Evolutionary conservation across 441 rosid species (phyloP), one percentile per base, ranked within the genome.

Genomic region (Eruca vesicaria): DNA sequence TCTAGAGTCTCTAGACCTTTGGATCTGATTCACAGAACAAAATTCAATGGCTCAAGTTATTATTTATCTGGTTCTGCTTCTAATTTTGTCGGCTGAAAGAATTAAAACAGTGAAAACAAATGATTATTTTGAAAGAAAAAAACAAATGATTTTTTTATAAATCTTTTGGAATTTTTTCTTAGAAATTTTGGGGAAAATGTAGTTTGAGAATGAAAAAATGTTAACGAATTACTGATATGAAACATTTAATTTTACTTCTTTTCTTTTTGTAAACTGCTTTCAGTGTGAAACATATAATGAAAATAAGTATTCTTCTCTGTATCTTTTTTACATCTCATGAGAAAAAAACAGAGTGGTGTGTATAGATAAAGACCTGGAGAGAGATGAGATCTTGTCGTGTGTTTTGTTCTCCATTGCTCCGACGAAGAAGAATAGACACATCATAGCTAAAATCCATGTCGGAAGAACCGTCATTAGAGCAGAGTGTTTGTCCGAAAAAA

Each of bases 1-100:
- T 23, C 26, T 23, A 23, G 26, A 3, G n/a, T n/a, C n/a, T 85
- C 73, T 79, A 82, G 94, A 94, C 88, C 84, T 66, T 78, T 78
- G 72, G 88, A 90, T 92, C 88, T 80, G 69, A 76, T 82, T 89
- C 81, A 12, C 7, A 31, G 7, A 5, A 32, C 18, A 50, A 26
- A 45, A 55, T 76, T 11, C 35, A 73, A 86, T 84, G 96, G 94
- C 72, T 70, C 52, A 56, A 84, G 81, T 83, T 15, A 74, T 52
- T 19, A 63, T 20, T 15, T 31, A 70, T 41, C 64, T 76, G 14
- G 59, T n/a, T 41, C 10, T 41, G 61, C 53, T 63, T 6, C 45
- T 70, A 70, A 32, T 43, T 65, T 48, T 77, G 76, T 77, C 80
- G 76, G 80, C 8, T 77, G 45, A 71, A 71, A 63, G 2, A 11